Percentiles rank a stretch among this genome's conserved stretches.
phyloP scores from a whole-genome alignment of 345 rosid species.

The Rhodomyrtus tomentosa region DNA sequence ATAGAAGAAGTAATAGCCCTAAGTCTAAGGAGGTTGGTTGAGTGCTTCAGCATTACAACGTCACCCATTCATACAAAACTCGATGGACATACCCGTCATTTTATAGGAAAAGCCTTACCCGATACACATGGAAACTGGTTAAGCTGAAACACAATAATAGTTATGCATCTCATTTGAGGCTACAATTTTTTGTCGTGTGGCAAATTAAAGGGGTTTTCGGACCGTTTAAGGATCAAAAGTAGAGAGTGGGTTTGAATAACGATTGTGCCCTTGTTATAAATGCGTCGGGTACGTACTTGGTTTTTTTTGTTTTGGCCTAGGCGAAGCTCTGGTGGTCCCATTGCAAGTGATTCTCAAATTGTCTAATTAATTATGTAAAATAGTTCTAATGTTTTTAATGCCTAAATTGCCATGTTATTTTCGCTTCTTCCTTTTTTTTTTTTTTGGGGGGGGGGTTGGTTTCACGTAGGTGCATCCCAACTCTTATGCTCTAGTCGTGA shows the following conservation, averaged over 20 bases:
- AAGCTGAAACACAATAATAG: too few relatives aligned
- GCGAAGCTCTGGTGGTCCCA: neutral
- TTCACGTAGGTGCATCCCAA: conserved; percentile 1
- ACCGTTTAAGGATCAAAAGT: neutral
- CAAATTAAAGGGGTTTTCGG: neutral
- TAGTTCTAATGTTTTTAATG: neutral
- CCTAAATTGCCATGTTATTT: neutral
- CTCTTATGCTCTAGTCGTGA: conserved; percentile 14
- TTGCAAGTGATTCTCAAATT: neutral
- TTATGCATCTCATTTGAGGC: too few relatives aligned
- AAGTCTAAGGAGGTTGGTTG: too few relatives aligned
- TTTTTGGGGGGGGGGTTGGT: too few relatives aligned
- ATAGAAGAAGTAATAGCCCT: too few relatives aligned
- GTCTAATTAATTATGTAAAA: neutral
- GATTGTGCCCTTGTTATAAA: neutral
- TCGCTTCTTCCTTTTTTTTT: neutral
- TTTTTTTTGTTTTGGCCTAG: neutral
- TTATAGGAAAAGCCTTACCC: neutral
- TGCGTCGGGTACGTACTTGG: neutral
- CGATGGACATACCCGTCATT: neutral
- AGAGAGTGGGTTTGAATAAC: neutral
- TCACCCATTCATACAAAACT: too few relatives aligned
- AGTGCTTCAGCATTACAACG: too few relatives aligned
- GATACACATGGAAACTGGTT: too few relatives aligned
- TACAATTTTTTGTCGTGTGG: neutral